Conservation (phyloP, 306 rosid species). For the Rosa lucieae region DNA sequence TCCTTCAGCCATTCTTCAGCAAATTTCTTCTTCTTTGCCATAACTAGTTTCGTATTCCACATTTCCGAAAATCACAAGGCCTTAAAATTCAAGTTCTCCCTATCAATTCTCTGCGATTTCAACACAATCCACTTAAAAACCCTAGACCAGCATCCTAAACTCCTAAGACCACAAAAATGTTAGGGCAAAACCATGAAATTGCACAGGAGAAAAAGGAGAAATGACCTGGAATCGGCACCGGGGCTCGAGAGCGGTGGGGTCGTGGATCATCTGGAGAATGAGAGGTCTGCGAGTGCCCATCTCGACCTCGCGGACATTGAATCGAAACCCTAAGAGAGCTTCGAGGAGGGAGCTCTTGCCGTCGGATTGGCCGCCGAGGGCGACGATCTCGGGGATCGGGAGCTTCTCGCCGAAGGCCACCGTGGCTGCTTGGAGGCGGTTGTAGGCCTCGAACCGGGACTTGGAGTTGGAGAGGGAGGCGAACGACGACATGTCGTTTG, state of each 20-base stretch:
- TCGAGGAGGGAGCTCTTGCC: constrained; percentile 92
- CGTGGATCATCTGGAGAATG: constrained; percentile 92
- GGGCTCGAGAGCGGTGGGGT: constrained; percentile 81
- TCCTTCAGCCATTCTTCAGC: too few species aligned
- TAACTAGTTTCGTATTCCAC: neutral
- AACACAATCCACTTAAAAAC: neutral
- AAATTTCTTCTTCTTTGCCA: neutral
- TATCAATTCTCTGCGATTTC: neutral
- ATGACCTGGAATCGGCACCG: constrained; percentile 87
- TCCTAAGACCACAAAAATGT: neutral
- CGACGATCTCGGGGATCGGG: constrained; percentile 91
- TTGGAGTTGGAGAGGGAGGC: constrained; percentile 32
- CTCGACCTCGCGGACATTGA: constrained; percentile 95
- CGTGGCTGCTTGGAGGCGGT: constrained; percentile 86
- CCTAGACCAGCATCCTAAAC: neutral
- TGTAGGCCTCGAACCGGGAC: constrained; percentile 91
- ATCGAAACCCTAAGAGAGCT: constrained; percentile 85
- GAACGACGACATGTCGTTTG: constrained; percentile 33
- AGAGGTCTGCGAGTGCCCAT: constrained; percentile 97
- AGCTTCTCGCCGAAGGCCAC: constrained; percentile 93
- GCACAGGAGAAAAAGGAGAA: neutral
- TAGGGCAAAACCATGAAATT: neutral
- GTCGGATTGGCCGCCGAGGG: constrained; percentile 87
- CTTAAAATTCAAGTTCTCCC: neutral
- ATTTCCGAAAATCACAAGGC: too few species aligned